These are phyloP conservation scores for Populus trichocarpa DNA, from an alignment of 441 rosid genomes.

Conservation along the genomic window DNA sequence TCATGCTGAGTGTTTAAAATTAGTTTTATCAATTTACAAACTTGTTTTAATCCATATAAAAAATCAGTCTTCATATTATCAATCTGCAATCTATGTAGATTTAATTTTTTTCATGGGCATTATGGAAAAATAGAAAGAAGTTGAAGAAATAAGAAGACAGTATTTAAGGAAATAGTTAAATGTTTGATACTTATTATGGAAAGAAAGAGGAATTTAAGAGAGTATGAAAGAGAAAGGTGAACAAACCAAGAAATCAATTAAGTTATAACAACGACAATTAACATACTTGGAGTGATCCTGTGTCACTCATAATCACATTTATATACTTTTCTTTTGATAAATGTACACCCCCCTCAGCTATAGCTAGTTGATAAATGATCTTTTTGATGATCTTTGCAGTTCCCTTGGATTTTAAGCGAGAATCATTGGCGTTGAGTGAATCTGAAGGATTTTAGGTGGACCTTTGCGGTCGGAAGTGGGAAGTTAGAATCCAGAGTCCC, in stretches of 20 bases:
- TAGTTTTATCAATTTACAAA: neutral
- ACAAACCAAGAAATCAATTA: neutral
- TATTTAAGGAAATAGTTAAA: too few species aligned
- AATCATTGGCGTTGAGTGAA: too few species aligned
- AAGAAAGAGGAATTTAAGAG: neutral
- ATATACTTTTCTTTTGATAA: neutral
- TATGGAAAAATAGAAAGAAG: neutral
- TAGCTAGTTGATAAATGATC: neutral
- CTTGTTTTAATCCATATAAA: neutral
- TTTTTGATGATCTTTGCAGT: neutral
- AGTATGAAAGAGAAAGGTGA: neutral
- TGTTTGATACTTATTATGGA: neutral
- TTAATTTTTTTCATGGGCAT: neutral
- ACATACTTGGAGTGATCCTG: neutral
- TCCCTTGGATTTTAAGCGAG: neutral
- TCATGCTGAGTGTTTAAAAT: too few species aligned
- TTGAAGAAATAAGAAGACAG: neutral
- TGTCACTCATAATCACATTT: neutral
- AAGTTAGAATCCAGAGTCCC: neutral
- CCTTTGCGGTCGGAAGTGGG: neutral
- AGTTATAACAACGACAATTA: neutral
- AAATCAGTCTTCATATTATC: too few species aligned
- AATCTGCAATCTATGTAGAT: neutral
- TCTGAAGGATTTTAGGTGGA: constrained; percentile 2
- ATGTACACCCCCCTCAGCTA: neutral